Evolutionary conservation across 2,329 filamentous ascomycete genomes (phyloP), one percentile per base, ranked within the genome.

Genomic region (Scedosporium dehoogii): DNA sequence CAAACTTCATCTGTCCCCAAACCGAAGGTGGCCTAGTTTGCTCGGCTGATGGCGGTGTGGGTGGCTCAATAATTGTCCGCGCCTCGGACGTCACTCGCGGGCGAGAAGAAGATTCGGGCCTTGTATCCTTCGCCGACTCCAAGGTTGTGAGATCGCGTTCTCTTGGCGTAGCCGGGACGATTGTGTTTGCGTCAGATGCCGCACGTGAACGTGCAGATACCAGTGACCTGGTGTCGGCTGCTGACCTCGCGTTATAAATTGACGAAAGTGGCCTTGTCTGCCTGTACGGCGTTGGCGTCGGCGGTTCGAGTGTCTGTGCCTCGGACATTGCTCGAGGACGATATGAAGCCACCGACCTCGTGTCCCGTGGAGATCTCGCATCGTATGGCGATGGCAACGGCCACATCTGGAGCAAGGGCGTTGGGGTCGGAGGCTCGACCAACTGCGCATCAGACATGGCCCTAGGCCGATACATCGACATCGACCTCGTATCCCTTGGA

Each of bases 1-100:
- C 59, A 38, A 60, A 60, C 29, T 60, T 60, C 16, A n/a, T 21
- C 14, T 33, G 41, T 27, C 59, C 59, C 59, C 59, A 60, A 33
- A 33, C 27, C n/a, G 59, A 60, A 38, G 59, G 59, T 10, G 59
- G 59, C 18, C 59, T 6, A 1, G 25, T n/a, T 7, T 58, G 18
- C 18, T 23, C 12, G 14, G 21, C 12, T 1, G 18, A 14, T 6
- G 51, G 51, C 23, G 21, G 18, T 5, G 51, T 14, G 12, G 23
- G 51, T 14, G 51, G 51, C 18, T 55, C 51, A 14, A 59, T 59
- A 23, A 44, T 25, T 3, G 18, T 46, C 10, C 12, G 51, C 23
- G 38, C 33, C 5, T 44, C 58, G 2, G 58, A 59, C 33, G 23
- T 25, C 14, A 41, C 23, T 25, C 38, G 58, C 18, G 7, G 58